Percentiles rank a stretch among this genome's conserved stretches.
Conservation (phyloP, 169 alveolate species). For the Plasmodium malariae region DNA sequence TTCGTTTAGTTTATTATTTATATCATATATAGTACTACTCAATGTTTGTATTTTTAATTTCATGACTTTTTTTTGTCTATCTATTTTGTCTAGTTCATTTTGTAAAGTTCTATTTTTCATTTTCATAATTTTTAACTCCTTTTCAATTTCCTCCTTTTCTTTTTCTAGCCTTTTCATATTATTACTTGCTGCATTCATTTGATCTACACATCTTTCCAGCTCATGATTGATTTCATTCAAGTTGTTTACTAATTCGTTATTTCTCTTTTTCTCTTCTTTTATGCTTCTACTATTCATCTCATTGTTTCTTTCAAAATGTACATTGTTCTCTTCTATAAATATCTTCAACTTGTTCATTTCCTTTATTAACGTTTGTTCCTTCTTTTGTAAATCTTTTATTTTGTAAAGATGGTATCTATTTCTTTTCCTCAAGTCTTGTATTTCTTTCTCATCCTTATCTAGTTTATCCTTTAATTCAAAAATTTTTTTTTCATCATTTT, state of each 20-base stretch:
- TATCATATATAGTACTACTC: background rate
- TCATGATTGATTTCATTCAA: slow-evolving; percentile 15
- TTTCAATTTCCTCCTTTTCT: slow-evolving; percentile 26
- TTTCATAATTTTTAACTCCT: background rate
- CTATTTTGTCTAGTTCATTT: background rate
- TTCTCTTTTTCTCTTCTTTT: slow-evolving; percentile 16
- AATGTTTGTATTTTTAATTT: slow-evolving; percentile 22
- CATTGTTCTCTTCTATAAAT: slow-evolving; percentile 23
- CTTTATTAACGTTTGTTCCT: background rate
- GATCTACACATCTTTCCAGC: slow-evolving; percentile 16
- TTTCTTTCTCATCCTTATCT: slow-evolving; percentile 14
- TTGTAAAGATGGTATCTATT: slow-evolving; percentile 7
- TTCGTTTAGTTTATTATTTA: background rate
- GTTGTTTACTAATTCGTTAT: slow-evolving; percentile 6
- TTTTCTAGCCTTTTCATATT: slow-evolving; percentile 23
- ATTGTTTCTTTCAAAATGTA: background rate
- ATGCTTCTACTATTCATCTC: slow-evolving; percentile 13
- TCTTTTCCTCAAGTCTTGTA: slow-evolving; percentile 11
- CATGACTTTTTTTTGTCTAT: background rate
- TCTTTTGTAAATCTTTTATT: slow-evolving; percentile 24
- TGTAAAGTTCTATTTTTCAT: slow-evolving; percentile 16
- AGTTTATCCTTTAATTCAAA: slow-evolving; percentile 8
- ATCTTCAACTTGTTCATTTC: slow-evolving; percentile 25
- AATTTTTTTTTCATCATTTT: slow-evolving; percentile 23
- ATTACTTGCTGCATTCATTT: slow-evolving; percentile 4